Base-by-base conservation (phyloP, 805 yeast genomes). In the Saccharomycopsis babjevae region DNA sequence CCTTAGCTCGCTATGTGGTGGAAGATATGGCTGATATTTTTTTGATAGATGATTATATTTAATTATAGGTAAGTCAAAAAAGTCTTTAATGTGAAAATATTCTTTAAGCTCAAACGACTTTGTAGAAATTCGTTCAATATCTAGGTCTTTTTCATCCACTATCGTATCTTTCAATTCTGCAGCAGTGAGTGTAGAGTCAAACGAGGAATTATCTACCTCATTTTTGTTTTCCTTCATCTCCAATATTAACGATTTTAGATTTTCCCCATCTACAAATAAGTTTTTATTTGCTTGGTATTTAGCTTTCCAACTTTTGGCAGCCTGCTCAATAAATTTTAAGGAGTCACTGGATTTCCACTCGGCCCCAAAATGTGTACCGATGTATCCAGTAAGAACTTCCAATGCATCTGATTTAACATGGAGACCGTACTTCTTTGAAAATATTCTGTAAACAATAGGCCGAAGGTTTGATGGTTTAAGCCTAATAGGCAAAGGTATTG, bases 381-480 rank as follows among this genome's bases (percentile, higher is more conserved):
- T 77, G 59, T 83, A 80, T n/a, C 83, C 84, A 0, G 97, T 88
- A 38, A 94, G 74, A 1, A 80, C 79, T 54, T 78, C 80, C 16
- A 94, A 75, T 0, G 97, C 98, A 65, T 88, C 85, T 0, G 97
- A 85, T 68, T 93, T 90, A 65, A 94, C 81, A 71, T 91, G 91
- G 34, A 94, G 79, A 0, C 97, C 97, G 70, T 90, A 93, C 69
- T 93, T 94, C 72, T 91, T 93, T 4, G 98, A 89, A 8, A 94
- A 72, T 1, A 93, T 82, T 50, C 99, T 77, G 71, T 92, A 94
- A 0, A 97, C 97, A 57, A 93, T 74, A 0, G 99, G 99, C 54
- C 99, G 80, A 54, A 94, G 75, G 68, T 88, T 88, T 0, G 93
- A 82, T 0, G 97, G 89, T 59, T 84, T 88, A 1, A 93, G 81